A percentile compares a stretch with the other conserved stretches of the same genome.
phyloP scores from a whole-genome alignment of 2,329 filamentous ascomycete species.

The Aciculosporium take region DNA sequence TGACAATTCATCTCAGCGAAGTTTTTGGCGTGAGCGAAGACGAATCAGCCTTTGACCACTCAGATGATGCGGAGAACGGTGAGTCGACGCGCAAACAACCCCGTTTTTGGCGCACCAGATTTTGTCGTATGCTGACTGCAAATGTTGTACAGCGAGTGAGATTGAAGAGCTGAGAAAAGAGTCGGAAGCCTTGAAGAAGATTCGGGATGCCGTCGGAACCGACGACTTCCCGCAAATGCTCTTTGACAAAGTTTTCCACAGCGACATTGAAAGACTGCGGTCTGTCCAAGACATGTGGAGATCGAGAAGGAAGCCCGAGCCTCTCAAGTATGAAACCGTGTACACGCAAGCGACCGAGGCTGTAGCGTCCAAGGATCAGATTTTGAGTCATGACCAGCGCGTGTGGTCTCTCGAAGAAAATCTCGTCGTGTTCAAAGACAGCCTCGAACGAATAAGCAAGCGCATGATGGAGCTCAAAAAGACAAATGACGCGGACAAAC shows the following conservation, averaged over 20 bases:
- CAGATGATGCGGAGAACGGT: conserved; percentile 69
- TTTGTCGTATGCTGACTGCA: not conserved
- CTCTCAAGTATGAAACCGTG: conserved; percentile 55
- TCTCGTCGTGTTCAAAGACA: conserved; percentile 73
- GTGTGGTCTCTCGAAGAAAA: conserved; percentile 77
- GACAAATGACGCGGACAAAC: conserved; percentile 29
- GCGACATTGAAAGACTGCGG: conserved; percentile 68
- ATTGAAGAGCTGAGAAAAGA: conserved; percentile 80
- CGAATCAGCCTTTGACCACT: conserved; percentile 65
- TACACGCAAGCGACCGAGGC: conserved; percentile 34
- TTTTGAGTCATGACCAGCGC: conserved; percentile 54
- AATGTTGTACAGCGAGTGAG: conserved; percentile 42
- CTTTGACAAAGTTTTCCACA: conserved; percentile 84
- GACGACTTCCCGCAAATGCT: conserved; percentile 63
- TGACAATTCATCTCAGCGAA: conserved; percentile 31
- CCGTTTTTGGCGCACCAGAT: not conserved
- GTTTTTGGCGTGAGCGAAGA: conserved; percentile 89
- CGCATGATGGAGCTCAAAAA: conserved; percentile 53
- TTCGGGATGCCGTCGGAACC: conserved; percentile 68
- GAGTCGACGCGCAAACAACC: conserved; percentile 9
- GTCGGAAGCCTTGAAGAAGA: conserved; percentile 67
- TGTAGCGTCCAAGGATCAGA: conserved; percentile 37
- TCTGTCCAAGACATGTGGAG: conserved; percentile 98
- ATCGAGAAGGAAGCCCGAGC: conserved; percentile 56
- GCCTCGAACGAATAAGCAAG: conserved; percentile 60